These are phyloP conservation scores for Fusarium hainanense DNA, from an alignment of 2,329 filamentous ascomycete species.

Conservation along the genomic window DNA sequence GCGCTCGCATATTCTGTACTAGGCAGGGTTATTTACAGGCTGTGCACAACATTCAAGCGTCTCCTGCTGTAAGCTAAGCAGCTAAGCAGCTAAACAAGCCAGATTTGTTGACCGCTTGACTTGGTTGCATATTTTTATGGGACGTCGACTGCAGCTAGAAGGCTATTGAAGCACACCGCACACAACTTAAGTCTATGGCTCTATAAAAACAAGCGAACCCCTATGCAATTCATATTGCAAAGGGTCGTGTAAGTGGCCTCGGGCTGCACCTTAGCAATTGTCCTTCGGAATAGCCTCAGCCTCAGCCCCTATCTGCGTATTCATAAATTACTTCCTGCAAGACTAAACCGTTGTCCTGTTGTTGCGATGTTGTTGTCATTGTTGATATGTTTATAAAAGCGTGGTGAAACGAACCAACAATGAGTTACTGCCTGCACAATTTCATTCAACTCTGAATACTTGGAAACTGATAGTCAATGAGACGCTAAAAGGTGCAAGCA, in stretches of 20 bases:
- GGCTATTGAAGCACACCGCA: slow-evolving; percentile 46
- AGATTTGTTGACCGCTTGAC: slow-evolving; percentile 47
- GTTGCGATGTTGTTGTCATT: slow-evolving; percentile 25
- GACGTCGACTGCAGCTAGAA: slow-evolving; percentile 46
- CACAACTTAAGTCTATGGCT: slow-evolving; percentile 41
- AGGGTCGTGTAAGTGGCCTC: slow-evolving; percentile 38
- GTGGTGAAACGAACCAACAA: slow-evolving; percentile 11
- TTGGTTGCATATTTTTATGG: slow-evolving; percentile 50
- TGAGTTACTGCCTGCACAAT: slow-evolving; percentile 12
- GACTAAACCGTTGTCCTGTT: slow-evolving; percentile 21
- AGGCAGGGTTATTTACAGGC: slow-evolving; percentile 34
- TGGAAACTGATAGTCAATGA: slow-evolving; percentile 3
- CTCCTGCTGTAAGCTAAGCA: not conserved
- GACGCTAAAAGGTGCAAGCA: slow-evolving; percentile 23
- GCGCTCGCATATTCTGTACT: slow-evolving; percentile 40
- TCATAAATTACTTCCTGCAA: slow-evolving; percentile 5
- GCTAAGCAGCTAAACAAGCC: slow-evolving; percentile 1
- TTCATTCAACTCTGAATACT: not conserved
- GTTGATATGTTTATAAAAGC: slow-evolving; percentile 5
- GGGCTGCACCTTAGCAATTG: slow-evolving; percentile 22
- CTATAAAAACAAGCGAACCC: slow-evolving; percentile 44
- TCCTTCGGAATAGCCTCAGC: slow-evolving; percentile 17
- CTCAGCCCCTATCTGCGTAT: slow-evolving; percentile 20
- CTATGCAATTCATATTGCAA: slow-evolving; percentile 41
- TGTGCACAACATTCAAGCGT: slow-evolving; percentile 40